A percentile compares a stretch with the other conserved stretches of the same genome.
phyloP scores from a whole-genome alignment of 2,329 filamentous ascomycete species.

The Tolypocladium endophyticum region DNA sequence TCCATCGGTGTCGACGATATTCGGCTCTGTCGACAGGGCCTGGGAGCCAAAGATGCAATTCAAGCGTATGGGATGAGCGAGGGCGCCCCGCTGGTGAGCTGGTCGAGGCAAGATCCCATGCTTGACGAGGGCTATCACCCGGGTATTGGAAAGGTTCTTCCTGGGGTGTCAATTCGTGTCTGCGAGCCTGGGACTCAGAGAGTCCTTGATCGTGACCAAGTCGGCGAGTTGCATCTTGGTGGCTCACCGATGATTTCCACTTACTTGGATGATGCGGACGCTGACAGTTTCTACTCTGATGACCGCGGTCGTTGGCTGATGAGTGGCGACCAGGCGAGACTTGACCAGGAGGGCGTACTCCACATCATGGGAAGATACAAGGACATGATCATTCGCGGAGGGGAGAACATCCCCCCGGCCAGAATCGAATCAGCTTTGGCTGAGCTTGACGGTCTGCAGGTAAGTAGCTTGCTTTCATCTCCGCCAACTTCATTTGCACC shows the following conservation, averaged over 20 bases:
- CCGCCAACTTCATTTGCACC: not conserved
- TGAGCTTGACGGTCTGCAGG: conserved; percentile 20
- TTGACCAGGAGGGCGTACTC: conserved; percentile 25
- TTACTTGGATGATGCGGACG: conserved; percentile 19
- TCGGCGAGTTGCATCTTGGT: conserved; percentile 30
- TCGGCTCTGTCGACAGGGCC: conserved; percentile 15
- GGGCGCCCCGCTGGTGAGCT: conserved; percentile 29
- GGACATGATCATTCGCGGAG: conserved; percentile 33
- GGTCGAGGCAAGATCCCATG: conserved; percentile 19
- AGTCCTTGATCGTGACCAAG: conserved; percentile 17
- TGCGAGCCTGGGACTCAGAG: conserved; percentile 20
- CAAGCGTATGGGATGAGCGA: conserved; percentile 36
- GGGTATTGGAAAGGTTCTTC: conserved; percentile 29
- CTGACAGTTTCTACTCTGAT: conserved; percentile 24
- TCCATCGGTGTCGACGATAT: conserved; percentile 20
- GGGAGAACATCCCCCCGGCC: conserved; percentile 31
- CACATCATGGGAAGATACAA: conserved; percentile 31
- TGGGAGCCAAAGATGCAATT: conserved; percentile 21
- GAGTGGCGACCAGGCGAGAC: conserved; percentile 30
- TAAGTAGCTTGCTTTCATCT: conserved; percentile 1
- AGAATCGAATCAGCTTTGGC: conserved; percentile 24
- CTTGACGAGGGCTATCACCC: conserved; percentile 22
- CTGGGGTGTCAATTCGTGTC: conserved; percentile 26
- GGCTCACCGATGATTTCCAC: conserved; percentile 22
- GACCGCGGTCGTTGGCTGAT: conserved; percentile 22